Evolutionary conservation across 805 yeast genomes (phyloP).

Genomic region (Hanseniaspora thailandica): DNA sequence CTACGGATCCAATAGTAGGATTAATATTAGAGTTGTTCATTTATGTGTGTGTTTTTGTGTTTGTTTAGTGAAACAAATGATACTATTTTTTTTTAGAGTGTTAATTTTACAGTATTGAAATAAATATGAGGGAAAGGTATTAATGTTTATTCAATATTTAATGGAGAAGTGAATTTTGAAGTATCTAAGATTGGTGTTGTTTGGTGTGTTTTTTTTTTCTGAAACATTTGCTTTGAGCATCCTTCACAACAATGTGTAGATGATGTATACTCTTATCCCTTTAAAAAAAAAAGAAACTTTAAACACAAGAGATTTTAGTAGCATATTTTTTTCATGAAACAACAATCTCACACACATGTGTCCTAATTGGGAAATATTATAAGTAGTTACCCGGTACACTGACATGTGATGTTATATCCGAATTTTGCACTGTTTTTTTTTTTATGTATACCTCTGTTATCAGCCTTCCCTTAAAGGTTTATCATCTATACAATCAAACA

Average conservation of each 20-base stretch:
- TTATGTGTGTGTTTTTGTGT: neutral
- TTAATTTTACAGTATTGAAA: neutral
- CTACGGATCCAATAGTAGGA: constrained; percentile 24
- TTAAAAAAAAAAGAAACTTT: neutral
- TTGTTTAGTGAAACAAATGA: neutral
- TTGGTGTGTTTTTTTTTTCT: neutral
- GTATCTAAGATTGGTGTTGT: no score
- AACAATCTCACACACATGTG: no score
- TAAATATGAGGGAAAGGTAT: no score
- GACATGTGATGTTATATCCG: no score
- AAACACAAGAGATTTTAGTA: neutral
- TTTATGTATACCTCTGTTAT: no score
- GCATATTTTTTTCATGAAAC: neutral
- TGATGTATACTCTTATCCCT: neutral
- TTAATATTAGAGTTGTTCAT: constrained; percentile 6
- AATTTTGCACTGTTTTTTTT: no score
- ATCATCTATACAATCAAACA: neutral
- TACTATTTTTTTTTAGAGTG: neutral
- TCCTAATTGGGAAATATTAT: no score
- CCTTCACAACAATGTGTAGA: neutral
- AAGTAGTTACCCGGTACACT: no score
- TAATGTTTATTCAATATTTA: neutral
- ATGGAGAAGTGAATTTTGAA: neutral
- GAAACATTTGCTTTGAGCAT: neutral
- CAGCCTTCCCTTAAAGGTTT: neutral